Evolutionary conservation across 2,329 filamentous ascomycete species (phyloP), one percentile per base, ranked within the genome.

Genomic region (Trichoderma pleuroti): DNA sequence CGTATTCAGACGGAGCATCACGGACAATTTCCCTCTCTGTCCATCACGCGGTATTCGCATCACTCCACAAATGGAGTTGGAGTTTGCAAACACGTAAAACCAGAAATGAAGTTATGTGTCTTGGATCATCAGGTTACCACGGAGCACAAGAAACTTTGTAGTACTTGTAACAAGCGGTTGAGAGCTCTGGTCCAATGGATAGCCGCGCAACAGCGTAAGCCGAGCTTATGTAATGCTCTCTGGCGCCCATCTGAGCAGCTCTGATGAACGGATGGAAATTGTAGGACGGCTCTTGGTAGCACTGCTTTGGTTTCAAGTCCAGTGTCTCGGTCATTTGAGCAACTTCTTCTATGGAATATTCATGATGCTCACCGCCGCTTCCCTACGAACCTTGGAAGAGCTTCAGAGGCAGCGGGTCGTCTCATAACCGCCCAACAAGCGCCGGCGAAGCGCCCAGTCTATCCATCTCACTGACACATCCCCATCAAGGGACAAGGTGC

Each of bases 151-250:
- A 36, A 36, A 42, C 16, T 42, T 42, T 16, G 16, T 39, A 14
- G 12, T 14, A 3, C 11, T 5, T 30, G 66, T 30, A 32, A 18
- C 28, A 62, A 21, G 2, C 2, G 21, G 5, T 32, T 39, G 46
- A 21, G 11, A 34, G 28, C 28, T 56, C 32, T 63, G 32, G 59
- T 57, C 67, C 67, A 69, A 69, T 69, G 59, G 11, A 63, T 69
- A 69, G 46, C 59, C 57, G 67, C 67, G 67, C 67, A 32, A 32
- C 39, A 16, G 21, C 9, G 4, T 14, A 30, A 14, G 21, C 30
- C 26, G 5, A 10, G 42, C 57, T 69, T 59, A 54, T 52, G 28
- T 61, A 61, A 69, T 21, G 12, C 12, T 12, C 63, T 5, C 49
- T 28, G 12, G 52, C 18, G 18, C 49, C 49, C 4, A 24, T 26